Conservation (phyloP, 495 filamentous ascomycete genomes). For the Aspergillus conjunctus region DNA sequence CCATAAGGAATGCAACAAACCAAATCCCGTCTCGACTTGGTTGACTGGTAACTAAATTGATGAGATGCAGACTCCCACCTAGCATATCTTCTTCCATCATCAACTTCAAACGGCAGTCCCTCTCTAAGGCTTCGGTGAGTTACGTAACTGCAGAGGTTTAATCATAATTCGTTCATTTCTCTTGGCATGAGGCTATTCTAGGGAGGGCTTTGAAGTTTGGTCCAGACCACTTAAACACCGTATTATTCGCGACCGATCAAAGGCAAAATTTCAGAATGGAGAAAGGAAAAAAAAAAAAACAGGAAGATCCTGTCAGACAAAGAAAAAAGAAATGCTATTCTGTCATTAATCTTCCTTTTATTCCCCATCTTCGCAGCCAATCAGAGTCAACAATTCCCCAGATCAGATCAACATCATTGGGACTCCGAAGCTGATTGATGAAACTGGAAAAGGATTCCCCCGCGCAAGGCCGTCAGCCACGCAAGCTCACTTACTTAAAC, state of each 20-base stretch:
- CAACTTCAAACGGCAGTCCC: neutral
- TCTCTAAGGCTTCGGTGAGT: neutral
- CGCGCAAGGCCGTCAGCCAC: neutral
- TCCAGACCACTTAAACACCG: too few relatives aligned
- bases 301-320: slow-evolving; percentile 5
- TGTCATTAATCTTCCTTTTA: neutral
- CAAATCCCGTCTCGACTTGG: too few relatives aligned
- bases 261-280: neutral
- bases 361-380: neutral
- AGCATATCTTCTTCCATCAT: too few relatives aligned
- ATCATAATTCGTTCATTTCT: neutral
- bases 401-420: slow-evolving; percentile 8
- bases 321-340: neutral
- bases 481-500: slow-evolving; percentile 3
- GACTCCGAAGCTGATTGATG: slow-evolving; percentile 1
- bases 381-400: neutral
- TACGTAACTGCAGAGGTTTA: slow-evolving; percentile 1
- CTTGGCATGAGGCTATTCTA: slow-evolving; percentile 1
- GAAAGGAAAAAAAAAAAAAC: slow-evolving; percentile 3
- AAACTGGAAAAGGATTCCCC: neutral
- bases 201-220: neutral
- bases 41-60: too few relatives aligned
- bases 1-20: neutral
- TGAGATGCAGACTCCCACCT: neutral
- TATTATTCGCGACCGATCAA: neutral